Base-by-base conservation (phyloP, 495 filamentous ascomycete genomes). In the Aspergillus diversus region DNA sequence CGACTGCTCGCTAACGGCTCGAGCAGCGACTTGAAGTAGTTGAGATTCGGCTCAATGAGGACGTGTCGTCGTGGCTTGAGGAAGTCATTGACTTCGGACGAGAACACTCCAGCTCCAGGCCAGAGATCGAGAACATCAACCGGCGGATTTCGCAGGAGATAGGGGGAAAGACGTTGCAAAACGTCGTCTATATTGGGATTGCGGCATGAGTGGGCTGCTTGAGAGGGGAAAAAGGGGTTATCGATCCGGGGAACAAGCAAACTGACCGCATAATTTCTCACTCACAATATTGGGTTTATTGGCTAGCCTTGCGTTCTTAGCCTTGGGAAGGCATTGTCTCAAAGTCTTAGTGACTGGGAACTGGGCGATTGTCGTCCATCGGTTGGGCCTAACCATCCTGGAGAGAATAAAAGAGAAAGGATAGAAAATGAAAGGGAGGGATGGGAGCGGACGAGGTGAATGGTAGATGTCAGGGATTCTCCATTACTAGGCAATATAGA, bases 91-190 rank as follows among this genome's bases (percentile, higher is more conserved):
- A 97, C 68, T 66, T 89, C 90, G 5, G 80, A 76, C 8, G 93
- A 97, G 80, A 86, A 91, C 7, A 94, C 35, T 13, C 92, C 91
- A 21, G 71, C 66, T 31, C 91, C 91, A 1, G 94, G 94, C 77
- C 91, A 90, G 43, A 97, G 76, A 69, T 98, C 94, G 64, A 98
- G 78, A 56, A 98, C 82, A 63, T 93, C 91, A 67, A 92, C 87
- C 55, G 89, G 88, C 13, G 75, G 69, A 69, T 92, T 85, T 55
- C 82, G 80, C 21, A 73, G 71, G 31, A 97, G 83, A 11, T 82
- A 85, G 2, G 85, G 86, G 8, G 80, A 81, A 21, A 90, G 69
- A 17, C 82, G 79, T 64, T 84, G 59, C 55, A 86, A 55, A 17
- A 81, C 64, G 69, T 85, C 75, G 64, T 84, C 83, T 87, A 67